phyloP scores from a whole-genome alignment of 139 green algal genomes.

The Trebouxia sp. region DNA sequence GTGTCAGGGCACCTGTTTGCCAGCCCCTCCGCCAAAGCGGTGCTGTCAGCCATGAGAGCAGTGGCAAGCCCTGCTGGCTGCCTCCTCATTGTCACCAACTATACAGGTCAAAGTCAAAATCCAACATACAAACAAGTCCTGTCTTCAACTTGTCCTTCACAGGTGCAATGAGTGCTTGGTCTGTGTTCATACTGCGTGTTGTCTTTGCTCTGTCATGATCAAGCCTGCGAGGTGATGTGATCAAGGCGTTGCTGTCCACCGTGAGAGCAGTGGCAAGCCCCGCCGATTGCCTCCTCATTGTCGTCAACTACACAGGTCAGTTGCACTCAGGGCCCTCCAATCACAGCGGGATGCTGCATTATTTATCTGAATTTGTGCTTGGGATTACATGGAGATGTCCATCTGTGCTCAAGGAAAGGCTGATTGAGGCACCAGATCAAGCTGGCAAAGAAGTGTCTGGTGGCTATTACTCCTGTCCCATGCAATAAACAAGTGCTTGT shows the following conservation, averaged over 20 bases:
- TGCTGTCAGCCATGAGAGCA: slow-evolving; percentile 80
- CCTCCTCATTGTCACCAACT: slow-evolving; percentile 88
- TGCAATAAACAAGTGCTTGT: neutral
- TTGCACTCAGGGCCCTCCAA: neutral
- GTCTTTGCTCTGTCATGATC: neutral
- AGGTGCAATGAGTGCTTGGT: neutral
- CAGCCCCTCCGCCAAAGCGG: slow-evolving; percentile 71
- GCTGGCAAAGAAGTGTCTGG: too few species aligned
- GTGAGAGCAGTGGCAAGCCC: slow-evolving; percentile 67
- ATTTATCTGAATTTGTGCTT: neutral
- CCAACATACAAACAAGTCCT: neutral
- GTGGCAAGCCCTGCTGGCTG: slow-evolving; percentile 64
- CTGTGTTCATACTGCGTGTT: neutral
- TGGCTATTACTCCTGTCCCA: too few species aligned
- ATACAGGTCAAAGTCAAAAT: slow-evolving; percentile 65
- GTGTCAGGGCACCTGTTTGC: slow-evolving; percentile 91
- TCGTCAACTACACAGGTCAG: slow-evolving; percentile 90
- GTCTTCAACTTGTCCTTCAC: neutral
- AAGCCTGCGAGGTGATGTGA: neutral
- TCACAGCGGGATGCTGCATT: neutral
- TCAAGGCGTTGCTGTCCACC: slow-evolving; percentile 75
- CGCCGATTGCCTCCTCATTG: slow-evolving; percentile 75
- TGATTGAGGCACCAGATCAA: too few species aligned
- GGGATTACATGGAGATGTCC: too few species aligned
- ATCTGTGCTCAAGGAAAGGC: too few species aligned